Conservation (phyloP, 148 eudicot species). For the Beta vulgaris region DNA sequence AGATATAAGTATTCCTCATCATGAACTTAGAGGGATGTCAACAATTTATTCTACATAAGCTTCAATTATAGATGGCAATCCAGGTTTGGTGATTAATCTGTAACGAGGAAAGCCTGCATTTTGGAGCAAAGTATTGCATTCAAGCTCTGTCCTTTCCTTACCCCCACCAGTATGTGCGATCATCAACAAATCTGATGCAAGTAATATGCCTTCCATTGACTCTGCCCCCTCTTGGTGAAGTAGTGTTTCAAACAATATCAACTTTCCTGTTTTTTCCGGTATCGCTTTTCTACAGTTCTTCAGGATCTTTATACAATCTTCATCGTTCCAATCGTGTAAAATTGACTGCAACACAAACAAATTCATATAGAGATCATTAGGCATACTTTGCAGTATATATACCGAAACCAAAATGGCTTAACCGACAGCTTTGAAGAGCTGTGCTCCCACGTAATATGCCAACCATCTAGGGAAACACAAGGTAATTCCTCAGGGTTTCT, state of each 20-base stretch:
- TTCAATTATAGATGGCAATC: conserved; percentile 31
- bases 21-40: neutral
- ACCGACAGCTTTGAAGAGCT: too few relatives aligned
- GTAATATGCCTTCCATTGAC: conserved; percentile 21
- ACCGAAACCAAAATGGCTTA: too few relatives aligned
- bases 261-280: conserved; percentile 30
- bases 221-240: conserved; percentile 27
- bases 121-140: conserved; percentile 26
- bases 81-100: conserved; percentile 29
- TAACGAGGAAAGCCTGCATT: conserved; percentile 32
- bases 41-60: conserved; percentile 2
- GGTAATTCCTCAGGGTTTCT: too few relatives aligned
- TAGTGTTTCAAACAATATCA: conserved; percentile 31
- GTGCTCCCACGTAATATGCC: too few relatives aligned
- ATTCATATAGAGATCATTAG: neutral
- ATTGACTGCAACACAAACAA: conserved; percentile 29
- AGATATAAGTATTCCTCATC: too few relatives aligned
- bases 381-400: neutral
- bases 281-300: conserved; percentile 33
- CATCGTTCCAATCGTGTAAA: conserved; percentile 44
- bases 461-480: too few relatives aligned
- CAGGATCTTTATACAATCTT: conserved; percentile 36
- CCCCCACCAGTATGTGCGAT: conserved; percentile 28
- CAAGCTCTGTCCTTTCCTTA: conserved; percentile 38
- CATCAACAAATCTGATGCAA: conserved; percentile 32